Base-by-base conservation (phyloP, 305 asterid species). In the Ilex paraguariensis region DNA sequence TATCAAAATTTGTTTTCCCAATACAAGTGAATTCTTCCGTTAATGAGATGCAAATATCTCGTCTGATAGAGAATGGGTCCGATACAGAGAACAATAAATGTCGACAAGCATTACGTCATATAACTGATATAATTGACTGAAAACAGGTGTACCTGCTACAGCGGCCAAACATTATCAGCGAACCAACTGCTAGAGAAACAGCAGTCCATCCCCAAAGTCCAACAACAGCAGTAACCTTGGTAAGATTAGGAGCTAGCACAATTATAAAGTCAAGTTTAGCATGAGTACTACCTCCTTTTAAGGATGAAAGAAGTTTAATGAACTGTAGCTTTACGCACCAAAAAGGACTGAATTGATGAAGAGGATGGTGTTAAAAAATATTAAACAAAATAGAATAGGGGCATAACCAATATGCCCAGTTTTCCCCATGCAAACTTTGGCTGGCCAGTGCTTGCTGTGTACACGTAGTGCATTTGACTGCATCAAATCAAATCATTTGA, bases 151-250 rank as follows among this genome's bases (percentile, higher is more conserved):
- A 92, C 98, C 98, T 90, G 70, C 92, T 83, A 82, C 95, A 87
- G 39, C 81, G 96, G 59, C 67, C 78, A 31, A 90, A 69, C 96
- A 87, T 83, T 68, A 92, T 55, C 61, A 92, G 81, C n/a, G 97
- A 73, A 53, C 70, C 88, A 76, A 92, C 77, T 66, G 85, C 87
- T 58, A 86, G 67, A 64, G 95, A 87, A 77, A 87, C 90, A 30
- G 68, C 90, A 21, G 82, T 75, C 98, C 97, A 92, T 55, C 96
- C 95, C 97, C 97, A 92, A 73, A 92, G 91, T 71, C 84, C 98
- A 72, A 84, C 91, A 71, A 75, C 70, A 57, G 98, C 98, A 73
- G 98, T 92, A 57, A 90, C 78, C 82, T 80, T 92, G 46, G 88
- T 63, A 55, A 92, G 84, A 76, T 78, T 84, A 58, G 94, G 85